A percentile compares a stretch with the other conserved stretches of the same genome.
phyloP scores from a whole-genome alignment of 345 rosid genomes.

The Eucalyptus paniculata region DNA sequence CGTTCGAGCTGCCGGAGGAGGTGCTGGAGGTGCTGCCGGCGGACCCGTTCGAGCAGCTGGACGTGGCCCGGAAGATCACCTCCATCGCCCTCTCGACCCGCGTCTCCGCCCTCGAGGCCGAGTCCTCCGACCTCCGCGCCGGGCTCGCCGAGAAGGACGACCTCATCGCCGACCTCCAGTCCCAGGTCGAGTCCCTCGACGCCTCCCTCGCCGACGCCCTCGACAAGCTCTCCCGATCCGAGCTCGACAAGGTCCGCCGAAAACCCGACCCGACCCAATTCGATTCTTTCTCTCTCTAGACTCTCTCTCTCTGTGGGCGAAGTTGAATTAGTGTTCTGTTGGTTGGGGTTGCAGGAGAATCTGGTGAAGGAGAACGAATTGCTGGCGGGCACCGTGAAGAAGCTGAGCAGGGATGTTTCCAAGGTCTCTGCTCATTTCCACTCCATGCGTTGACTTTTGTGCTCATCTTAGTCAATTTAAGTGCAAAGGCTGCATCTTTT shows the following conservation, averaged over 20 bases:
- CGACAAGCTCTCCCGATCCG: conserved; percentile 47
- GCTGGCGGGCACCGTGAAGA: conserved; percentile 52
- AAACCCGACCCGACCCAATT: neutral
- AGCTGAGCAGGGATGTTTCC: conserved; percentile 88
- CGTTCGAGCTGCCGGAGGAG: conserved; percentile 78
- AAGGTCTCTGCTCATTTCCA: conserved; percentile 27
- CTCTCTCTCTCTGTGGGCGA: no score
- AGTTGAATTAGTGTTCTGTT: neutral
- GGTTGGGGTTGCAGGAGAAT: conserved; percentile 36
- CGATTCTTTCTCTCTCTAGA: no score
- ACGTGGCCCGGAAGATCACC: conserved; percentile 95
- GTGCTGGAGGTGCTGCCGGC: conserved; percentile 60
- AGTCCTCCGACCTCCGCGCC: conserved; percentile 42
- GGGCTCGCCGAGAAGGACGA: conserved; percentile 54
- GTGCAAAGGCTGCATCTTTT: neutral
- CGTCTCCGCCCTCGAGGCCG: conserved; percentile 75
- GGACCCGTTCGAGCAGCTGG: conserved; percentile 92
- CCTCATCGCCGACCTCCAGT: conserved; percentile 44
- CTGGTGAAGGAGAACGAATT: conserved; percentile 55
- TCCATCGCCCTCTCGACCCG: conserved; percentile 89
- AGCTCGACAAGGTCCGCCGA: conserved; percentile 41
- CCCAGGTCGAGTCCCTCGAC: conserved; percentile 60
- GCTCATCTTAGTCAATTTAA: neutral
- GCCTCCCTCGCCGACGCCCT: conserved; percentile 48
- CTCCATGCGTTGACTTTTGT: neutral